These are phyloP conservation scores for Tetracladium maxilliforme DNA, from an alignment of 2,329 filamentous ascomycete genomes.

Conservation along the genomic window DNA sequence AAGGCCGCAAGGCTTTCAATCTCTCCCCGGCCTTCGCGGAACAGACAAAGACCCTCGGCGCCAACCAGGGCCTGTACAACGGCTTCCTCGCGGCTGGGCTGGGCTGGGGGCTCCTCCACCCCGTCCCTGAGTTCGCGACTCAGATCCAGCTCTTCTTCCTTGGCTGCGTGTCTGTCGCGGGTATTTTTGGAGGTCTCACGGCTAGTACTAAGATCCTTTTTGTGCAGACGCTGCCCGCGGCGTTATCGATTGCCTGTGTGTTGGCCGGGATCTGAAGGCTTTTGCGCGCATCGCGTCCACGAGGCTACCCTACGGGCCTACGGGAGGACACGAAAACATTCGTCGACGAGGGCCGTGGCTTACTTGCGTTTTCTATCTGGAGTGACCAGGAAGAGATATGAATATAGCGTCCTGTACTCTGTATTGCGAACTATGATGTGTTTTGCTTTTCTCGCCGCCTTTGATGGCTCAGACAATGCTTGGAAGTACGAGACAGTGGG, in stretches of 20 bases:
- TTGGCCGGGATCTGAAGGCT: too few relatives aligned
- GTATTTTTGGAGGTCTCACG: constrained; percentile 26
- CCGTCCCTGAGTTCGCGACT: constrained; percentile 20
- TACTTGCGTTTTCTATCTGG: too few relatives aligned
- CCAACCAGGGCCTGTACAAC: constrained; percentile 37
- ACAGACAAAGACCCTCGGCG: constrained; percentile 26
- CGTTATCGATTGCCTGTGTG: constrained; percentile 14
- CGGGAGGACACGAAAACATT: too few relatives aligned
- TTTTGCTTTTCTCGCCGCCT: too few relatives aligned
- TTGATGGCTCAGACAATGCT: too few relatives aligned
- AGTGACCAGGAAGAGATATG: too few relatives aligned
- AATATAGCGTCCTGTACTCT: too few relatives aligned
- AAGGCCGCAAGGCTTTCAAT: constrained; percentile 26
- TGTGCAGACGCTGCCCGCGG: constrained; percentile 24
- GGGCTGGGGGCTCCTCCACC: constrained; percentile 29
- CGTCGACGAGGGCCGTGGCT: too few relatives aligned
- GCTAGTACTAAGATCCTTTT: constrained; percentile 23
- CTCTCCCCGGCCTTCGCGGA: constrained; percentile 28
- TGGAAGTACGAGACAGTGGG: too few relatives aligned
- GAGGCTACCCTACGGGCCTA: too few relatives aligned
- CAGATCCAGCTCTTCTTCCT: constrained; percentile 33
- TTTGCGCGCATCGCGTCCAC: too few relatives aligned
- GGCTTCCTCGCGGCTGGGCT: constrained; percentile 34
- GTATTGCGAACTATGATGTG: too few relatives aligned
- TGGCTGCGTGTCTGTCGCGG: constrained; percentile 26